These are phyloP conservation scores for Calonectria pteridis DNA, from an alignment of 2,329 filamentous ascomycete species.

Conservation along the genomic window DNA sequence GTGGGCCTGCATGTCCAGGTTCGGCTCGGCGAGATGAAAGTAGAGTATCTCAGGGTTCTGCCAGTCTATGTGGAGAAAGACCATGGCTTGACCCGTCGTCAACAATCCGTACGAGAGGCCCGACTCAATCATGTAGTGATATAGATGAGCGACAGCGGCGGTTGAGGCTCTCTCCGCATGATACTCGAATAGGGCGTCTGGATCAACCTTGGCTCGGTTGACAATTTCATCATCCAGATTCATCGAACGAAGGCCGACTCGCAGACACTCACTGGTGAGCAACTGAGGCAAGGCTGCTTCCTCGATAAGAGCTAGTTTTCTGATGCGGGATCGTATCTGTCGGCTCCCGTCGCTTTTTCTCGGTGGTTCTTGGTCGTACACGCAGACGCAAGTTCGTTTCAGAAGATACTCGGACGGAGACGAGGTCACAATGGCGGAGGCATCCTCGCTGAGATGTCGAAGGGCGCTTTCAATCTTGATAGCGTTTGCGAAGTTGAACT, in stretches of 20 bases:
- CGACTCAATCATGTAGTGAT: conserved; percentile 62
- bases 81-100: conserved; percentile 18
- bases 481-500: neutral
- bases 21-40: conserved; percentile 20
- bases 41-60: conserved; percentile 8
- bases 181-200: conserved; percentile 50
- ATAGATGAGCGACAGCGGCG: conserved; percentile 60
- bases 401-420: fast-evolving
- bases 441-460: neutral
- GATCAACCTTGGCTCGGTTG: conserved; percentile 39
- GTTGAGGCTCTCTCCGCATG: conserved; percentile 53
- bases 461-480: neutral
- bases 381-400: neutral
- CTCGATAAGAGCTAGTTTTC: neutral
- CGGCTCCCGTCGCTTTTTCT: too few species aligned
- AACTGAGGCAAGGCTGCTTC: neutral
- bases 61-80: conserved; percentile 28
- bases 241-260: conserved; percentile 55
- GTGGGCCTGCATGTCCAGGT: neutral
- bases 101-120: conserved; percentile 59
- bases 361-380: neutral
- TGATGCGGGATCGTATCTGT: neutral
- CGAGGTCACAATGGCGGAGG: neutral
- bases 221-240: conserved; percentile 55
- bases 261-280: conserved; percentile 42